These are phyloP conservation scores for Kwoniella sp. DNA, from an alignment of 768 basidiomycete genomes.

Conservation along the genomic window DNA sequence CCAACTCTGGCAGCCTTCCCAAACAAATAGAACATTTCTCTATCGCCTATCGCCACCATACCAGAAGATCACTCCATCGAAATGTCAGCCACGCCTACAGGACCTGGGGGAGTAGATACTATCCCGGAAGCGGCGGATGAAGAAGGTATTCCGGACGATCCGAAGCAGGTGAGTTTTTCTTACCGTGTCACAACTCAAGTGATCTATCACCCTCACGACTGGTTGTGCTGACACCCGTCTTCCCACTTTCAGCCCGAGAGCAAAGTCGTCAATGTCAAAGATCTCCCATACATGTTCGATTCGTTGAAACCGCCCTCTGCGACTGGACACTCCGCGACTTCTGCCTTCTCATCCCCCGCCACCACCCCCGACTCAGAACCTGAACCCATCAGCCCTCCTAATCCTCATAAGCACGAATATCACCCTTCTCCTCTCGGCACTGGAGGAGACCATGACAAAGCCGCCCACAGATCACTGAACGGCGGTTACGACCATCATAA, in stretches of 20 bases:
- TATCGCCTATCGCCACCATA: neutral
- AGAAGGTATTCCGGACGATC: constrained; percentile 26
- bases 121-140: constrained; percentile 25
- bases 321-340: constrained; percentile 17
- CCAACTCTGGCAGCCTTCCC: neutral
- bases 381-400: constrained; percentile 23
- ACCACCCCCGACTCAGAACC: constrained; percentile 35
- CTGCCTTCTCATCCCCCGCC: constrained; percentile 27
- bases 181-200: neutral
- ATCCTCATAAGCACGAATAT: constrained; percentile 13
- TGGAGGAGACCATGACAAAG: constrained; percentile 9
- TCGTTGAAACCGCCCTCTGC: constrained; percentile 17
- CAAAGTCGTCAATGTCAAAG: constrained; percentile 34
- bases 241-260: neutral
- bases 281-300: constrained; percentile 33
- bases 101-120: constrained; percentile 19
- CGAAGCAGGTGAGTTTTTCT: constrained; percentile 4
- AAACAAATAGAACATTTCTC: neutral
- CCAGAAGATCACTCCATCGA: too few relatives aligned
- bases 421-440: constrained; percentile 29
- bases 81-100: constrained; percentile 8
- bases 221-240: neutral
- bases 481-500: constrained; percentile 17
- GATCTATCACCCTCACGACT: neutral
- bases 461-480: constrained; percentile 17